A percentile compares a stretch with the other conserved stretches of the same genome.
phyloP scores from a whole-genome alignment of 768 basidiomycete genomes.

The Phylloporus arenicola region DNA sequence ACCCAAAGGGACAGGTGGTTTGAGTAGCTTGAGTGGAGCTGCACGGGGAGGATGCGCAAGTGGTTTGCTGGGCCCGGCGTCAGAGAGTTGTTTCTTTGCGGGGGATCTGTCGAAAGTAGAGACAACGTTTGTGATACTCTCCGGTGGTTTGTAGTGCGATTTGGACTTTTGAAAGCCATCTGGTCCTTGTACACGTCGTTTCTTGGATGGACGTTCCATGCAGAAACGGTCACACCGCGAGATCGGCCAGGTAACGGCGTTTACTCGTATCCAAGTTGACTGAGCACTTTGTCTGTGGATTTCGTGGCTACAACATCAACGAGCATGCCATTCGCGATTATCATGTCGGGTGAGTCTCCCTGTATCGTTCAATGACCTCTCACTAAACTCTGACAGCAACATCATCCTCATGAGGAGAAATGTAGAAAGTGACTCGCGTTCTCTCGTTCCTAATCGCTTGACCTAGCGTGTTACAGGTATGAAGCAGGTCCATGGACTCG shows the following conservation, averaged over 20 bases:
- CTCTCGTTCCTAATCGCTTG: background rate
- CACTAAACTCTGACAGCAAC: constrained; percentile 29
- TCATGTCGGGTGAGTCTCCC: constrained; percentile 44
- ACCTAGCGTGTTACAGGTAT: constrained; percentile 35
- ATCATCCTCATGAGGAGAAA: constrained; percentile 70
- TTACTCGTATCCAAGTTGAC: too few species aligned
- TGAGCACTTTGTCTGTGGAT: constrained; percentile 70
- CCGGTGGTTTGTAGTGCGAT: constrained; percentile 23
- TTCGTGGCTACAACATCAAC: constrained; percentile 51
- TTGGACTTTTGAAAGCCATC: constrained; percentile 25
- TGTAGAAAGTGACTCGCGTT: constrained; percentile 39
- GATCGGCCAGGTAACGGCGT: constrained; percentile 39
- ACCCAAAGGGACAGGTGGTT: constrained; percentile 11
- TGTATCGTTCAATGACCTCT: too few species aligned
- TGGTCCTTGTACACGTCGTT: background rate
- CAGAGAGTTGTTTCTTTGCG: too few species aligned
- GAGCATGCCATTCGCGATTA: constrained; percentile 58
- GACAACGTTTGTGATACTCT: constrained; percentile 19
- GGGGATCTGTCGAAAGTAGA: constrained; percentile 26
- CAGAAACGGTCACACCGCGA: constrained; percentile 26
- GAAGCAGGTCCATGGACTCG: constrained; percentile 44
- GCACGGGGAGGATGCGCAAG: constrained; percentile 2
- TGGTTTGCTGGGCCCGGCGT: constrained; percentile 3
- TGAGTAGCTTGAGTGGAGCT: constrained; percentile 1
- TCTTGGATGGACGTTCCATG: constrained; percentile 7